Conservation (phyloP, 306 rosid species). For the Cicer chorassanicum region DNA sequence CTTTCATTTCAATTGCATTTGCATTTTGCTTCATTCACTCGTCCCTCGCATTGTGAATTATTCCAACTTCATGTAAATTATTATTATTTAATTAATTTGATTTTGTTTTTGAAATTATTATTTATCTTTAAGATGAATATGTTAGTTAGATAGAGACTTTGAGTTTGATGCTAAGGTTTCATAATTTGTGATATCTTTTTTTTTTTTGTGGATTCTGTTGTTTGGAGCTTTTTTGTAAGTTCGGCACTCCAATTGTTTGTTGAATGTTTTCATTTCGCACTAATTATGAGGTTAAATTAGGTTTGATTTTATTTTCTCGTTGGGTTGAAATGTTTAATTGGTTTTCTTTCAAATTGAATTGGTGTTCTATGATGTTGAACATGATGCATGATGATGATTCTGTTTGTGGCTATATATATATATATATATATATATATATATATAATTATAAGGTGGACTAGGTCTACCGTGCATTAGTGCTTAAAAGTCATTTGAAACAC, state of each 20-base stretch:
- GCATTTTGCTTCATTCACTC: conserved; percentile 28
- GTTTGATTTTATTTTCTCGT: conserved; percentile 3
- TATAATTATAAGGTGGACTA: too few relatives aligned
- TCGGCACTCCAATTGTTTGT: not conserved
- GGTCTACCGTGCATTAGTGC: too few relatives aligned
- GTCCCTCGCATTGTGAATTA: not conserved
- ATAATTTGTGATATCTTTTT: not conserved
- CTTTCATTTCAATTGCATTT: conserved; percentile 7
- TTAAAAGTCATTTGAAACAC: too few relatives aligned
- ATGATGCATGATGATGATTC: not conserved
- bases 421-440: too few relatives aligned
- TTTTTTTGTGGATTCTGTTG: conserved; percentile 1
- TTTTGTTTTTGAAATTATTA: not conserved
- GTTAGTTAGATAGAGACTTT: not conserved
- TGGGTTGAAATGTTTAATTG: conserved; percentile 14
- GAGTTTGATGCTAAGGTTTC: conserved; percentile 12
- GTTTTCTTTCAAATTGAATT: conserved; percentile 11
- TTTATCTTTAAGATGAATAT: too few relatives aligned
- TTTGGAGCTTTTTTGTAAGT: not conserved
- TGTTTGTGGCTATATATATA: not conserved
- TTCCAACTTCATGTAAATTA: not conserved
- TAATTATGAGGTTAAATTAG: conserved; percentile 10
- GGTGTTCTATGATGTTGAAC: conserved; percentile 21
- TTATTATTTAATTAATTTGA: conserved; percentile 19
- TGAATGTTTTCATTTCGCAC: not conserved